Base-by-base conservation (phyloP, 441 rosid genomes). In the Pelargonium fulgidum region DNA sequence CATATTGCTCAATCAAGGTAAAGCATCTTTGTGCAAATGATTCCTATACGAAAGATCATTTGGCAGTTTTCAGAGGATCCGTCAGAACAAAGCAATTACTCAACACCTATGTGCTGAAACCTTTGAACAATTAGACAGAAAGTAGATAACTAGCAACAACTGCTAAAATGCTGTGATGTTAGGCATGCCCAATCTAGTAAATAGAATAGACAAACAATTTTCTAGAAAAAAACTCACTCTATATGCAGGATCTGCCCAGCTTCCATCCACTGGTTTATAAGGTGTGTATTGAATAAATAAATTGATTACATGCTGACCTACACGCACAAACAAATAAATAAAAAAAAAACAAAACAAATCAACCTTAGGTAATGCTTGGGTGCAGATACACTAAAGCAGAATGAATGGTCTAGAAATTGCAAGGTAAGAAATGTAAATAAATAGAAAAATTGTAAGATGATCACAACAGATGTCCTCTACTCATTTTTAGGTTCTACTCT, bases 241-340 rank as follows among this genome's bases (percentile, higher is more conserved):
- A 68, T 90, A 92, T 8, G 78, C 74, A 75, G 93, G 81, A 81
- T 89, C 89, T 58, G 65, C 82, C 97, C 98, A 93, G 86, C 79
- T 79, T 75, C 98, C 97, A 79, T 93, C 86, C 6, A 82, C 80
- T 58, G 96, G 98, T 68, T 86, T 88, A 79, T 84, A 91, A 7
- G 97, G 97, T 54, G 96, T 91, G 83, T 91, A 93, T 50, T 89
- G 96, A 73, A 88, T 79, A 78, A 93, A 93, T 81, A 90, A 76
- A 83, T 88, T 90, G 76, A 89, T 81, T 66, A 90, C 94, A 75
- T 90, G 97, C 76, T 85, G 86, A 66, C 96, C 98, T 90, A 2
- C 71, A 63, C 16, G 26, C 33, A 26, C 33, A 26, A 0, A 26
- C 61, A 58, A 16, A 48, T 33, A 52, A 0, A 54, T 0, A 13